Evolutionary conservation across 495 filamentous ascomycete genomes (phyloP), one percentile per base, ranked within the genome.

Genomic region (Aspergillus wentii): DNA sequence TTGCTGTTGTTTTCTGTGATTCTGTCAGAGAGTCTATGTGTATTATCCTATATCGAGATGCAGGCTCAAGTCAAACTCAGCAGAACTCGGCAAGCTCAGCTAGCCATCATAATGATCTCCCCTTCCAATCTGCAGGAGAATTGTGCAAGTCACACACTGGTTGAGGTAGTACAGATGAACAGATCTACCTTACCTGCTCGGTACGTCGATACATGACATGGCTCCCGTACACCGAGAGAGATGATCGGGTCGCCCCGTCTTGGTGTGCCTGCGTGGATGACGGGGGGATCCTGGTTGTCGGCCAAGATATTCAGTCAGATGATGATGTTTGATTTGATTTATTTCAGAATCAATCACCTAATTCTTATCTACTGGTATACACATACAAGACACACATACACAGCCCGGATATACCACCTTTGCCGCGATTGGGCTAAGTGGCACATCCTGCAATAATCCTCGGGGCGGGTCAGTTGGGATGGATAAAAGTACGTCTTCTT

Each of bases 201-300:
- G n/a, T n/a, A n/a, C n/a, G n/a, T n/a, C n/a, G n/a, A n/a, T n/a
- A n/a, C n/a, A n/a, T n/a, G n/a, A n/a, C n/a, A n/a, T n/a, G n/a
- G n/a, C n/a, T n/a, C n/a, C n/a, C n/a, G n/a, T n/a, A n/a, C n/a
- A n/a, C n/a, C n/a, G n/a, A n/a, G n/a, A n/a, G n/a, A n/a, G n/a
- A n/a, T n/a, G n/a, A n/a, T n/a, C n/a, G n/a, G n/a, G n/a, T n/a
- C n/a, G n/a, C n/a, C n/a, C n/a, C n/a, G n/a, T n/a, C n/a, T 35
- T 30, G 25, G 42, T 42, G 46, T 54, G 51, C 47, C 47, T 54
- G 51, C 46, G 47, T 48, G 21, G 38, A 33, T 41, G 40, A 48
- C 52, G 41, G 40, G 52, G 52, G 48, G 43, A 51, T 48, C 43
- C 46, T 38, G 21, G 46, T 42, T 33, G 35, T n/a, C n/a, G 26